A percentile compares a stretch with the other conserved stretches of the same genome.
Evolutionary conservation across 352 stramenopile species (phyloP).

Genomic region (Phytophthora multivora): DNA sequence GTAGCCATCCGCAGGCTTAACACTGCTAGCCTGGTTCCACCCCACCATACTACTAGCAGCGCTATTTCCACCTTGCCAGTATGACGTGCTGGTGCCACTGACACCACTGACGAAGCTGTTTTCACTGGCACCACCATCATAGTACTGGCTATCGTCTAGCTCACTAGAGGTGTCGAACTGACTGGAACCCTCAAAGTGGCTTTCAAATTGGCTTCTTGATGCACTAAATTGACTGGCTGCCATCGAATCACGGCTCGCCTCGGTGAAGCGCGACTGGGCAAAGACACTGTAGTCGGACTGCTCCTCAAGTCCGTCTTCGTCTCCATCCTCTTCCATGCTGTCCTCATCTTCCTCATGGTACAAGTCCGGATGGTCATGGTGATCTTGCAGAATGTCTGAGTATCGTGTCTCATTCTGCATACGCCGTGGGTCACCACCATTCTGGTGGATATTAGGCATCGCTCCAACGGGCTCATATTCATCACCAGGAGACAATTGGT

Average conservation of each 20-base stretch:
- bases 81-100: constrained; percentile 39
- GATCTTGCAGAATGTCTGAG: constrained; percentile 46
- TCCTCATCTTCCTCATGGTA: constrained; percentile 36
- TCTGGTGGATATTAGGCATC: constrained; percentile 13
- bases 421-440: constrained; percentile 20
- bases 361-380: constrained; percentile 26
- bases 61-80: constrained; percentile 38
- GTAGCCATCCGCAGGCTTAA: constrained; percentile 20
- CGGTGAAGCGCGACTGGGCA: constrained; percentile 58
- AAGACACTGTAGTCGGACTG: constrained; percentile 63
- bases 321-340: constrained; percentile 41
- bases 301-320: constrained; percentile 59
- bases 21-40: constrained; percentile 33
- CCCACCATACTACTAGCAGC: constrained; percentile 24
- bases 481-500: constrained; percentile 36
- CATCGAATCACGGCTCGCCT: constrained; percentile 44
- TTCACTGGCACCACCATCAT: constrained; percentile 28
- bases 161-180: constrained; percentile 28
- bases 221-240: constrained; percentile 29
- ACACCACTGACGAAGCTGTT: constrained; percentile 40
- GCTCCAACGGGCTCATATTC: constrained; percentile 36
- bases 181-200: constrained; percentile 26
- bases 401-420: constrained; percentile 48
- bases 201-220: constrained; percentile 29
- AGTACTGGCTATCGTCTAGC: constrained; percentile 44